A percentile compares a stretch with the other conserved stretches of the same genome.
phyloP scores from a whole-genome alignment of 495 filamentous ascomycete genomes.

The Staphylotrichum longicolle region DNA sequence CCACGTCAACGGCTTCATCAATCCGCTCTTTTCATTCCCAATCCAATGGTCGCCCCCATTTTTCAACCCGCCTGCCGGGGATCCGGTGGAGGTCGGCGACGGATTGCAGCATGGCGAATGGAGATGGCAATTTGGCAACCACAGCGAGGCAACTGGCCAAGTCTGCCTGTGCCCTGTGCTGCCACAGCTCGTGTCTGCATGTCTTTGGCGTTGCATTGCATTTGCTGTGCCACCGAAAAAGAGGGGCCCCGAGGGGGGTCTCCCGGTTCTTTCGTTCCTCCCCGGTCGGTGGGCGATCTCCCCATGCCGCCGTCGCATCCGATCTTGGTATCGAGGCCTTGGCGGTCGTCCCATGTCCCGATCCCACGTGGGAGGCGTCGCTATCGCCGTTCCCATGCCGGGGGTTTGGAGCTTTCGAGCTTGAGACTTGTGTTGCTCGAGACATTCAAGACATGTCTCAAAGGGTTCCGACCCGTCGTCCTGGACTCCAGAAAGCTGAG shows the following conservation, averaged over 20 bases:
- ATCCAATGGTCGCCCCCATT: background rate
- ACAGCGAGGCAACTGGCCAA: background rate
- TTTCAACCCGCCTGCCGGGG: background rate
- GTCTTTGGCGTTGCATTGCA: background rate
- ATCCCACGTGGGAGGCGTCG: background rate
- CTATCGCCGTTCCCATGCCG: too few relatives aligned
- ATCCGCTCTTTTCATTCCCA: background rate
- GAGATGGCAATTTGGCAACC: background rate
- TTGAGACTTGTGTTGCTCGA: too few relatives aligned
- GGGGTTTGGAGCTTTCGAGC: too few relatives aligned
- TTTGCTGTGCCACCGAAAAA: background rate
- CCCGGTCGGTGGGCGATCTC: constrained; percentile 3
- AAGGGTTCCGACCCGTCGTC: too few relatives aligned
- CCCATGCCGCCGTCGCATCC: background rate
- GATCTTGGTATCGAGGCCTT: constrained; percentile 1
- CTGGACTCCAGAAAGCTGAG: too few relatives aligned
- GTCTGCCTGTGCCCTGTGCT: too few relatives aligned
- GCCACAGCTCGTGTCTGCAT: constrained; percentile 7
- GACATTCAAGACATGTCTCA: too few relatives aligned
- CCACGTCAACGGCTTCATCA: constrained; percentile 12
- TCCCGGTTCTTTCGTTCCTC: background rate
- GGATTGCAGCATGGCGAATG: background rate
- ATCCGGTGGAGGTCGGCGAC: background rate
- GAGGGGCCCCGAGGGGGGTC: background rate
- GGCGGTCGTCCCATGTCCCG: background rate